These are phyloP conservation scores for Podaxis sp. DNA, from an alignment of 768 basidiomycete genomes.

Conservation along the genomic window DNA sequence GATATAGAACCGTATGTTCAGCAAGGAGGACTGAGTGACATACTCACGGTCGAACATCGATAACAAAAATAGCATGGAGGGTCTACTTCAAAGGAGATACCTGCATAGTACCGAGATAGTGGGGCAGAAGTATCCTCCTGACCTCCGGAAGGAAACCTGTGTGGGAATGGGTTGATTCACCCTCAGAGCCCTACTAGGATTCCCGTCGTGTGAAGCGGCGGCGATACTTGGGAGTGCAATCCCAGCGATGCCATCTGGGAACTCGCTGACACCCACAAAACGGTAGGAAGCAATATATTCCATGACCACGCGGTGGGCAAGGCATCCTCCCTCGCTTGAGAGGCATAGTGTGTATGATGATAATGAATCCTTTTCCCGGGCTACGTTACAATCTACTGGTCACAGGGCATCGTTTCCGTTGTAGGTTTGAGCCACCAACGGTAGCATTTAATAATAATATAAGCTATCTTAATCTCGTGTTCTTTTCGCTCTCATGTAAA, in stretches of 20 bases:
- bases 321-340: background rate
- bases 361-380: background rate
- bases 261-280: too few species aligned
- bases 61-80: background rate
- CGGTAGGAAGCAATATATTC: background rate
- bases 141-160: too few species aligned
- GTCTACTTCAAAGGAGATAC: background rate
- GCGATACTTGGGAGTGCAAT: too few species aligned
- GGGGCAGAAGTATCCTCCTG: too few species aligned
- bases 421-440: background rate
- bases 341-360: background rate
- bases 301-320: background rate
- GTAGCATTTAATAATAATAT: background rate
- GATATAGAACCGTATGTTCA: background rate
- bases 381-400: background rate
- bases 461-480: background rate
- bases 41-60: conserved; percentile 1
- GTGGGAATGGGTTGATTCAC: too few species aligned
- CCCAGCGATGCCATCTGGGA: too few species aligned
- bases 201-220: too few species aligned
- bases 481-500: background rate
- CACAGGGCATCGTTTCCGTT: background rate
- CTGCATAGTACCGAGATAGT: too few species aligned
- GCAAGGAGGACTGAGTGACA: background rate
- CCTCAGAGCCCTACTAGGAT: too few species aligned